Percentiles rank a stretch among this genome's conserved stretches.
These are phyloP conservation scores for Talaromyces albobiverticillius DNA, from an alignment of 2,329 filamentous ascomycete genomes.

Conservation along the genomic window DNA sequence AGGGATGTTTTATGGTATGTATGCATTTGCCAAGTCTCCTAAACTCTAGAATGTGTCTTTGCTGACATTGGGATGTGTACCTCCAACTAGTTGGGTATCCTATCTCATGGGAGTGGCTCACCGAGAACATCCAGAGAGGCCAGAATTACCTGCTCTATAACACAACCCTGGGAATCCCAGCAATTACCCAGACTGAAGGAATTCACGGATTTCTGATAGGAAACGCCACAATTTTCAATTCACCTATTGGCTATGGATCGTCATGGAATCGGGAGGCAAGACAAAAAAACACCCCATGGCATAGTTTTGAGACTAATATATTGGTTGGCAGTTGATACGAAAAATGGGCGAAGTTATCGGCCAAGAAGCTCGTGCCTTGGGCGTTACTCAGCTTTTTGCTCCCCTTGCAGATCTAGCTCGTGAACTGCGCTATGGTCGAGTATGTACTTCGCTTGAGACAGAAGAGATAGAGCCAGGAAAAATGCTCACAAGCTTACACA, in stretches of 20 bases:
- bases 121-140: constrained; percentile 60
- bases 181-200: constrained; percentile 69
- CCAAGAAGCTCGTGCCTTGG: constrained; percentile 63
- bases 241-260: constrained; percentile 68
- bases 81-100: constrained; percentile 61
- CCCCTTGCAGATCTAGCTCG: constrained; percentile 69
- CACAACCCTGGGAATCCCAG: constrained; percentile 67
- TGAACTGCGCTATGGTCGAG: constrained; percentile 68
- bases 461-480: neutral
- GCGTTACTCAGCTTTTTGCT: constrained; percentile 71
- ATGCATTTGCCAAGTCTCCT: neutral
- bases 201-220: constrained; percentile 70
- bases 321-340: constrained; percentile 47
- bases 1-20: constrained; percentile 61
- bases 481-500: neutral
- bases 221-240: constrained; percentile 77
- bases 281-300: neutral
- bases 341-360: constrained; percentile 67
- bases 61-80: neutral
- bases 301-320: neutral
- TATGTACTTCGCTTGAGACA: constrained; percentile 13
- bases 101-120: constrained; percentile 61
- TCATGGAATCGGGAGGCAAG: constrained; percentile 62
- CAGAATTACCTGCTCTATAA: constrained; percentile 69
- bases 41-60: neutral